Evolutionary conservation across 108 stramenopile genomes (phyloP).

Genomic region (Aurantiochytrium sp.): DNA sequence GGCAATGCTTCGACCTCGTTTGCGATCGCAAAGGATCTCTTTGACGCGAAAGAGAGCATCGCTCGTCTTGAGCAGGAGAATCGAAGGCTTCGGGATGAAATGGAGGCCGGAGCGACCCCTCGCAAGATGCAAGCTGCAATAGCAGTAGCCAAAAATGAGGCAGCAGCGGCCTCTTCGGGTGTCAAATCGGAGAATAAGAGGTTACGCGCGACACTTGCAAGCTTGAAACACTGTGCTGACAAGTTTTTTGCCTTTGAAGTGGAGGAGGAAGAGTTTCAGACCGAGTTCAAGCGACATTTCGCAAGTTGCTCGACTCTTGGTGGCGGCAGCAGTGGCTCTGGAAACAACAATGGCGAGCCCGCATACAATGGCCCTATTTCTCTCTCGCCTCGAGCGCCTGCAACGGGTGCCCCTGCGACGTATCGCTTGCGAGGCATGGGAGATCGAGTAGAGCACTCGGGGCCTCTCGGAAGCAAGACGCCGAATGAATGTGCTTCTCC

Average conservation of each 20-base stretch:
- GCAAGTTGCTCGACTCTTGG: too few species aligned
- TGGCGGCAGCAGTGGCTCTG: too few species aligned
- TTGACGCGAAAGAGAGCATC: conserved; percentile 10
- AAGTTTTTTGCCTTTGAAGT: conserved; percentile 45
- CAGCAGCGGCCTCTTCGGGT: neutral
- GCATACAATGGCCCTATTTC: too few species aligned
- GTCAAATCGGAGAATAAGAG: neutral
- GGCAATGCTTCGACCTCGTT: neutral
- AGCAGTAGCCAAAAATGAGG: conserved; percentile 9
- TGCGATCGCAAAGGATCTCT: neutral
- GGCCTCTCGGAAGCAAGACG: neutral
- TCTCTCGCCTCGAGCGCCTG: too few species aligned
- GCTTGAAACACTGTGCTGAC: neutral
- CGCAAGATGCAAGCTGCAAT: neutral
- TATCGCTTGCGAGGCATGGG: conserved; percentile 27
- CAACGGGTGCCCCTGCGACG: neutral
- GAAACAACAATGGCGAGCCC: too few species aligned
- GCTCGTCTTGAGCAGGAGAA: neutral
- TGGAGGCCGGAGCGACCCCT: neutral
- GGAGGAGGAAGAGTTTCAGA: conserved; percentile 43
- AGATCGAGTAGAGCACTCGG: neutral
- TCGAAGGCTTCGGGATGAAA: neutral
- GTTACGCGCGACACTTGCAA: neutral
- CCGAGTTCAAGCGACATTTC: conserved; percentile 1
- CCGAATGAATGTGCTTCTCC: neutral